Evolutionary conservation across 495 filamentous ascomycete genomes (phyloP).

Genomic region (Penicillium cataractarum): DNA sequence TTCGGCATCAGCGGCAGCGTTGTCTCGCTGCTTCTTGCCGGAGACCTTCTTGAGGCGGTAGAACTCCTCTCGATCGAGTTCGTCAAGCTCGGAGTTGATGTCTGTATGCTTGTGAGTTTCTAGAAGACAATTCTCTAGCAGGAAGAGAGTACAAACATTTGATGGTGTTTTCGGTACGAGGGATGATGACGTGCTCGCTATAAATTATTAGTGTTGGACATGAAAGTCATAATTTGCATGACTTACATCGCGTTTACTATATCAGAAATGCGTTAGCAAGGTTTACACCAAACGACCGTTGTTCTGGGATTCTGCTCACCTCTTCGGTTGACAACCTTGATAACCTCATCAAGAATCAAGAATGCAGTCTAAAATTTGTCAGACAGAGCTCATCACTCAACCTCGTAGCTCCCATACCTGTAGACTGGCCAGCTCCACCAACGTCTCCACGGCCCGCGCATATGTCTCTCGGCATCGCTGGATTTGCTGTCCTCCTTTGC

Average conservation of each 20-base stretch:
- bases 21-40: slow-evolving; percentile 90
- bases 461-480: slow-evolving; percentile 95
- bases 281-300: neutral
- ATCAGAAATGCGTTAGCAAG: slow-evolving; percentile 5
- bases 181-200: slow-evolving; percentile 94
- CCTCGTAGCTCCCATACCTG: slow-evolving; percentile 54
- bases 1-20: slow-evolving; percentile 72
- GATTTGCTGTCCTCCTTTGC: slow-evolving; percentile 97
- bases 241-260: slow-evolving; percentile 91
- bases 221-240: neutral
- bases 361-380: slow-evolving; percentile 76
- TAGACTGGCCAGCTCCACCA: slow-evolving; percentile 94
- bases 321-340: slow-evolving; percentile 98
- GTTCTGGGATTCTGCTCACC: slow-evolving; percentile 47
- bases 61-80: slow-evolving; percentile 97
- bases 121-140: neutral
- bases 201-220: neutral
- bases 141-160: slow-evolving; percentile 64
- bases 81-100: slow-evolving; percentile 98
- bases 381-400: slow-evolving; percentile 6
- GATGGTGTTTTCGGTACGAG: slow-evolving; percentile 97
- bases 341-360: slow-evolving; percentile 96
- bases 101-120: slow-evolving; percentile 52
- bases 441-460: slow-evolving; percentile 92
- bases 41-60: slow-evolving; percentile 98